Evolutionary conservation across 2,329 filamentous ascomycete genomes (phyloP), one percentile per base, ranked within the genome.

Genomic region (Grosmannia huntii): DNA sequence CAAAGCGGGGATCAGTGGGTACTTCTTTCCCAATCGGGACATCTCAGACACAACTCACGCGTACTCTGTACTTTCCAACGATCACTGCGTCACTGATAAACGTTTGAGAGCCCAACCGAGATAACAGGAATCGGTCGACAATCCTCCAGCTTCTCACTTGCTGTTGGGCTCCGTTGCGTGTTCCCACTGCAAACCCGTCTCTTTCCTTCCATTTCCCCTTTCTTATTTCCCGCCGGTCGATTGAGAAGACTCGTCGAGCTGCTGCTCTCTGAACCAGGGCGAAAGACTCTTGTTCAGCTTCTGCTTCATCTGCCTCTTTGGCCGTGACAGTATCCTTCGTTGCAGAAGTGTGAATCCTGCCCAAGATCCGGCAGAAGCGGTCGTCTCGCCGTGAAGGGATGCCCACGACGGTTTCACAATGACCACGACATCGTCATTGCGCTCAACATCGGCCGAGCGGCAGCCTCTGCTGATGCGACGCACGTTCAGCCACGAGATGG

Each of bases 401-500:
- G 27, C 4, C 33, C 36, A 38, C 36, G 36, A 38, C 36, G 41
- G 7, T 11, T n/a, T 7, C 27, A 16, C 41, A 19, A 31, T 36
- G 19, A 9, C 11, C 3, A 16, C 54, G 6, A 33, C 31, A 2
- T 33, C 31, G 4, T 16, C 41, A 19, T 27, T 23, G 11, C 9
- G n/a, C 57, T 48, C 3, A n/a, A 25, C 28, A 19, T 16, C 19
- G 36, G 44, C 27, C 9, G 62, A 64, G 36, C 61, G 62, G 12
- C 58, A 54, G 48, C 62, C 63, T 16, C 55, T 64, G 51, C 57
- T 64, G 48, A 23, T 74, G 38, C 69, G 70, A n/a, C 65, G 67
- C 12, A 62, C 65, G 53, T 70, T 70, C 62, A 68, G 66, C 62
- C 70, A 73, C 62, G 63, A 69, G 51, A 63, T 69, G 44, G 72